Base-by-base conservation (phyloP, 257 asterid genomes). In the Rubia yunnanensis region DNA sequence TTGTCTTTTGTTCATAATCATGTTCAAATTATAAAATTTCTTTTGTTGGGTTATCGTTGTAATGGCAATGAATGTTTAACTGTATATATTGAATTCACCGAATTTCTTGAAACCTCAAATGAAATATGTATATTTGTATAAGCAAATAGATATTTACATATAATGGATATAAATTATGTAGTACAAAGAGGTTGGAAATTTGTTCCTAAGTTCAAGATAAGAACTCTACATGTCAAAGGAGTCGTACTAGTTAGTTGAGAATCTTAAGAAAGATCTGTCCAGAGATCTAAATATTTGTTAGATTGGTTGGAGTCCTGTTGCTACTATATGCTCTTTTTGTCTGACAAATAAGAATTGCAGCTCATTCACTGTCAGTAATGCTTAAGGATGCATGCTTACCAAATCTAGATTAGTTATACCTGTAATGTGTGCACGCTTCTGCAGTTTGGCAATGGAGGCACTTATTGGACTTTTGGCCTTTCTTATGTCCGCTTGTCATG, bases 31-130 rank as follows among this genome's bases (percentile, higher is more conserved):
- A 7, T 14, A 22, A 46, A 41, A 41, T 41, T 24, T 4, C 1
- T 36, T 10, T 7, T 26, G 67, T 14, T 1, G 27, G 66, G 24
- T 60, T 35, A 22, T 15, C 22, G 46, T 18, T 20, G 31, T 8
- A 15, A 22, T 53, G 58, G 15, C 5, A 53, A 53, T 53, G 14
- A 30, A 53, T 53, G 15, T 52, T 5, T 49, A n/a, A 26, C 13
- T 32, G 28, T 32, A 32, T 32, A 32, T 26, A 10, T 13, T 63
- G 56, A 17, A 6, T 23, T 14, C 23, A 13, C 59, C 17, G 27
- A 24, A 53, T 10, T 20, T 27, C 15, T 63, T n/a, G 68, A 64
- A 64, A 64, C 53, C 38, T 64, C 24, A 7, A 24, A 63, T 41
- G 55, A 28, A 38, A 44, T 8, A 15, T 17, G n/a, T 28, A 1